A percentile compares a stretch with the other conserved stretches of the same genome.
phyloP scores from a whole-genome alignment of 1,139 yeast species.

The Yamadazyma blattariae region DNA sequence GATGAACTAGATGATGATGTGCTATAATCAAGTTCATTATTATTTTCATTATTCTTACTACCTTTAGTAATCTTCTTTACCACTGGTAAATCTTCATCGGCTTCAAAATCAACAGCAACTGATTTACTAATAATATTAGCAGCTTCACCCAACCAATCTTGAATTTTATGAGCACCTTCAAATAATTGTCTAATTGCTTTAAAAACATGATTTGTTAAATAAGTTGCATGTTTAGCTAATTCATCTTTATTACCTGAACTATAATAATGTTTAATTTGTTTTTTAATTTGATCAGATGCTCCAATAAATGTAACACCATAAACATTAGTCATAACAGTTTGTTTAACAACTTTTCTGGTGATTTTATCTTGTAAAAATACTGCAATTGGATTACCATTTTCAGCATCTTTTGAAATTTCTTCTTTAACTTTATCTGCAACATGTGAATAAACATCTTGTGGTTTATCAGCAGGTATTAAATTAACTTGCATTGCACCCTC shows the following conservation, averaged over 20 bases:
- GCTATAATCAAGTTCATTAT: no score
- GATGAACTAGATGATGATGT: conserved; percentile 16
- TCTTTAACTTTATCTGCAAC: conserved; percentile 73
- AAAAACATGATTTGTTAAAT: conserved; percentile 77
- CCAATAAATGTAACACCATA: conserved; percentile 97
- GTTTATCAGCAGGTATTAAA: conserved; percentile 74
- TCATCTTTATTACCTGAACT: conserved; percentile 43
- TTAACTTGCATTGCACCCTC: conserved; percentile 96
- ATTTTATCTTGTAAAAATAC: conserved; percentile 56
- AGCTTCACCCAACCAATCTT: conserved; percentile 91
- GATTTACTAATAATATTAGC: conserved; percentile 82
- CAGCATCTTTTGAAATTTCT: conserved; percentile 61
- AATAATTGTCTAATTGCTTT: conserved; percentile 82
- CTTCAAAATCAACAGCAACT: conserved; percentile 59
- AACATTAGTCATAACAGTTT: conserved; percentile 97
- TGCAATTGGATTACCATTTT: conserved; percentile 53
- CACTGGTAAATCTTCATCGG: conserved; percentile 5
- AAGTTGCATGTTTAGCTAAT: conserved; percentile 50
- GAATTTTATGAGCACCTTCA: conserved; percentile 90
- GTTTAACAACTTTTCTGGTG: conserved; percentile 87
- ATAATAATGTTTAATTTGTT: conserved; percentile 51
- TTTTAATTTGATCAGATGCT: conserved; percentile 82
- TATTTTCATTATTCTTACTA: conserved; percentile 8
- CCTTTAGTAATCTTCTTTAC: no score
- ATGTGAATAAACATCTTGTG: conserved; percentile 86